These are phyloP conservation scores for Omphalotus guepiniiformis DNA, from an alignment of 768 basidiomycete genomes.

Conservation along the genomic window DNA sequence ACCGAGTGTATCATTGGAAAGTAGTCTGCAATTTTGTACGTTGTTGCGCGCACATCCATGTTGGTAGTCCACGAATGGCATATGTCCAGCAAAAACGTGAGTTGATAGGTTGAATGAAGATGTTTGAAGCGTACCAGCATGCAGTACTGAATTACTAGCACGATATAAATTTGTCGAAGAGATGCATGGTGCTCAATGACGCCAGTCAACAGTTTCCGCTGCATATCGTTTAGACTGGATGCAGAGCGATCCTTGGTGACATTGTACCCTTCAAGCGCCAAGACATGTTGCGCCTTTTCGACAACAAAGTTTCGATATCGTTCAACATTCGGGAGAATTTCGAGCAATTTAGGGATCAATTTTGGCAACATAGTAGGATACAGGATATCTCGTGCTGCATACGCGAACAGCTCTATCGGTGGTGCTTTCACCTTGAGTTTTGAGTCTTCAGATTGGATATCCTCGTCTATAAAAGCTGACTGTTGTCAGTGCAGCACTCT, in stretches of 20 bases:
- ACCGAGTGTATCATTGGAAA: conserved; percentile 28
- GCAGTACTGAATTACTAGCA: conserved; percentile 25
- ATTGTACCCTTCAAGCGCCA: conserved; percentile 26
- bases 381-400: background rate
- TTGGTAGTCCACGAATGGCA: conserved; percentile 26
- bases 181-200: conserved; percentile 12
- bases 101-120: background rate
- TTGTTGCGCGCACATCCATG: conserved; percentile 26
- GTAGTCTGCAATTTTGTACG: conserved; percentile 39
- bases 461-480: background rate
- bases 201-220: conserved; percentile 16
- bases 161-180: conserved; percentile 29
- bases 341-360: conserved; percentile 1
- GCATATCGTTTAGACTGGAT: conserved; percentile 14
- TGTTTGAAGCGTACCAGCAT: conserved; percentile 20
- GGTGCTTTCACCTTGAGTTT: conserved; percentile 1
- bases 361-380: conserved; percentile 1
- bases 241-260: conserved; percentile 10
- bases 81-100: conserved; percentile 24
- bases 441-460: background rate
- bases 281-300: conserved; percentile 21
- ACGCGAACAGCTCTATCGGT: background rate
- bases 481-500: no score
- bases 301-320: conserved; percentile 13
- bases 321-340: conserved; percentile 2